Base-by-base conservation (phyloP, 495 filamentous ascomycete genomes). In the Penicillium paxilli region DNA sequence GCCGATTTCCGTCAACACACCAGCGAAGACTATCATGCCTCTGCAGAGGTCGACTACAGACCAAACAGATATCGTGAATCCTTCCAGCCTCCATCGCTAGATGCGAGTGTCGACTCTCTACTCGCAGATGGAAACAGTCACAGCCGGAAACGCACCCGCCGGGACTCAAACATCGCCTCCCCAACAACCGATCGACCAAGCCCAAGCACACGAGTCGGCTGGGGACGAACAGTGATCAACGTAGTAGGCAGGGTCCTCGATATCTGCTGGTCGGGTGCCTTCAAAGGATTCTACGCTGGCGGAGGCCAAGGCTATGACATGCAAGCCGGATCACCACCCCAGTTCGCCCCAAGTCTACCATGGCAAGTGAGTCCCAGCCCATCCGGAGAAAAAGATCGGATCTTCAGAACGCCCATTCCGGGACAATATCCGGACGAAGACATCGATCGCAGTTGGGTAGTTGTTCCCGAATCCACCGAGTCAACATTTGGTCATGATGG, bases 211-310 rank as follows among this genome's bases (percentile, higher is more conserved):
- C 60, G 61, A 23, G 48, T 66, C 19, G 70, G 78, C 58, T 77
- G 76, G 75, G 75, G 73, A 14, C 77, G 62, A 37, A 70, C 71
- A 4, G 76, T 81, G 22, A 72, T 83, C 38, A 75, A 76, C 26
- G 81, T 88, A 22, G 85, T 91, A 7, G 89, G 89, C 6, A 92
- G 86, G 66, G 84, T 94, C 8, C 89, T 88, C 76, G 81, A 91
- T 62, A 91, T 95, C 54, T 94, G 91, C 77, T 87, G 78, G 62
- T 75, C 77, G 1, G 81, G 83, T 9, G 81, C 87, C 0, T 92
- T 96, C 64, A 75, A 78, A 44, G 92, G 92, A 0, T 96, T 96
- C 70, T 86, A 92, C 51, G 88, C 91, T 12, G 92, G 90, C 21
- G 91, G 88, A 16, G 92, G 91, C 5, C 76, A 73, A 32, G 87